These are phyloP conservation scores for Penicillium fimorum DNA, from an alignment of 495 filamentous ascomycete genomes.

Conservation along the genomic window DNA sequence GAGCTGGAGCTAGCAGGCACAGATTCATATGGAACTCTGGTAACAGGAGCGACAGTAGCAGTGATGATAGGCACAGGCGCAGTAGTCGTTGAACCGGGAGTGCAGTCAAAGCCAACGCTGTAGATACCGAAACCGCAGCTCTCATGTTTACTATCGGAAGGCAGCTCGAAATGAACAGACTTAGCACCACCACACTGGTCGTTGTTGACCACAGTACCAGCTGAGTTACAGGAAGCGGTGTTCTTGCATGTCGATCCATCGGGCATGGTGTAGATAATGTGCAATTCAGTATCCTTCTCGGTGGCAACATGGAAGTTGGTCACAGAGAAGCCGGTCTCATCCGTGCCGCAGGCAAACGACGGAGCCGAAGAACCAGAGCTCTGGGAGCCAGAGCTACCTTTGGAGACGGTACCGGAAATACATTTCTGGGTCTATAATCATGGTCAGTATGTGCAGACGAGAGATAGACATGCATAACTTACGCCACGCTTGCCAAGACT, in stretches of 20 bases:
- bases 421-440: slow-evolving; percentile 26
- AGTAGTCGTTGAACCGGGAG: slow-evolving; percentile 40
- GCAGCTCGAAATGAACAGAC: slow-evolving; percentile 72
- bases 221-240: slow-evolving; percentile 58
- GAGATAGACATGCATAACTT: slow-evolving; percentile 31
- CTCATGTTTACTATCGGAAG: slow-evolving; percentile 49
- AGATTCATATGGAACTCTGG: slow-evolving; percentile 8
- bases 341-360: slow-evolving; percentile 53
- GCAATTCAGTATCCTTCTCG: slow-evolving; percentile 70
- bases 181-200: slow-evolving; percentile 89
- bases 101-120: slow-evolving; percentile 79
- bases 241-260: slow-evolving; percentile 78
- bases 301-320: slow-evolving; percentile 66
- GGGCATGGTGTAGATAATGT: slow-evolving; percentile 81
- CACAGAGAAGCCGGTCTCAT: slow-evolving; percentile 69
- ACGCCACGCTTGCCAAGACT: slow-evolving; percentile 47
- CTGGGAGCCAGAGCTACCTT: slow-evolving; percentile 6
- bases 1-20: slow-evolving; percentile 10
- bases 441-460: slow-evolving; percentile 4
- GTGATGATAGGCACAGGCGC: slow-evolving; percentile 10
- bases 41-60: slow-evolving; percentile 9
- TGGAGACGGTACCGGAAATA: slow-evolving; percentile 22
- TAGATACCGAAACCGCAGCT: slow-evolving; percentile 72
- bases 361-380: slow-evolving; percentile 39
- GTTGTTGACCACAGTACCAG: slow-evolving; percentile 70